Conservation (phyloP, 2,329 filamentous ascomycete genomes). For the Penicillium sp. region DNA sequence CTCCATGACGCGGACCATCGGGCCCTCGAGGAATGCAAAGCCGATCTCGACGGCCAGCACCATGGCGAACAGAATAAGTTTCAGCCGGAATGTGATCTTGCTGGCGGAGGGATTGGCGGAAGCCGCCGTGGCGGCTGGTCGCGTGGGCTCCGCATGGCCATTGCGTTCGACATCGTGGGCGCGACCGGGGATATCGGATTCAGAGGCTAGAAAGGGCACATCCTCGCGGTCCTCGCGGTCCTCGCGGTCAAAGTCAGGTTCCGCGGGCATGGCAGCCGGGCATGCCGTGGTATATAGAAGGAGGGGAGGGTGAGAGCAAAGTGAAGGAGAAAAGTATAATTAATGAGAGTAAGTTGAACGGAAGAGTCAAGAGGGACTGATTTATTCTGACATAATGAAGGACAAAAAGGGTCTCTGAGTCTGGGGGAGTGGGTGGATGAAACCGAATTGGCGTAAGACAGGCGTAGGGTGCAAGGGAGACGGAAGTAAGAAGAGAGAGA, state of each 20-base stretch:
- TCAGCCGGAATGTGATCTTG: conserved; percentile 40
- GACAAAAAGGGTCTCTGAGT: neutral
- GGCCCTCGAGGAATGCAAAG: conserved; percentile 47
- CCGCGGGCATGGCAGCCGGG: conserved; percentile 26
- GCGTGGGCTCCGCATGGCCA: conserved; percentile 1
- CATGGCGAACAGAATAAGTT: conserved; percentile 47
- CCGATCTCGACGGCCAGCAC: conserved; percentile 49
- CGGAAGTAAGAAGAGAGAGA: neutral
- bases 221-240: conserved; percentile 39
- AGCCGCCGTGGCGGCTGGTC: neutral
- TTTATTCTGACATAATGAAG: neutral
- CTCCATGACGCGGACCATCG: conserved; percentile 53
- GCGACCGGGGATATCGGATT: conserved; percentile 10
- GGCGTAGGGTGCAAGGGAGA: too few species aligned
- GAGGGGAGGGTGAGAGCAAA: neutral
- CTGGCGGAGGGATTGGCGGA: conserved; percentile 18
- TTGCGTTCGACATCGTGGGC: neutral
- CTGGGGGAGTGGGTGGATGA: neutral
- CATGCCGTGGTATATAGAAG: conserved; percentile 21
- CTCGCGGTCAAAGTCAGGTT: conserved; percentile 25
- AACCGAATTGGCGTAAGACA: neutral
- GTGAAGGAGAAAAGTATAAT: neutral
- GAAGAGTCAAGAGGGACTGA: neutral
- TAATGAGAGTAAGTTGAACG: neutral
- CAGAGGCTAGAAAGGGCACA: conserved; percentile 34